Conservation (phyloP, 192 early-diverging fungal genomes). For the Phlyctochytrium arcticum region DNA sequence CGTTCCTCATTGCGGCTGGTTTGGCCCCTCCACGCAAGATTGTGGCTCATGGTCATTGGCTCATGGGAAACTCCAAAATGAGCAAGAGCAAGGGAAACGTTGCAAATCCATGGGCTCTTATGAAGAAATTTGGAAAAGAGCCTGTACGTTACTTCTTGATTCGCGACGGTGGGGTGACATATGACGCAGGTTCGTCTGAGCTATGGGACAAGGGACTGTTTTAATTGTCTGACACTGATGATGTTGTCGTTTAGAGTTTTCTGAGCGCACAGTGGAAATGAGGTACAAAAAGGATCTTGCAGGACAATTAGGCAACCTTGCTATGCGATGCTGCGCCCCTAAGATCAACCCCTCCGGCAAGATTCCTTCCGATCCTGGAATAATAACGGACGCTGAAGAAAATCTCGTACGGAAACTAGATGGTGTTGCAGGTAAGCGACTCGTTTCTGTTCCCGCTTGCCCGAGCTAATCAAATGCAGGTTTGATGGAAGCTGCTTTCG, state of each 20-base stretch:
- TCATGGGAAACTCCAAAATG: conserved; percentile 87
- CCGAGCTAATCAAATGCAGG: background rate
- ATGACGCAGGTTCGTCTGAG: conserved; percentile 61
- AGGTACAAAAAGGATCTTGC: conserved; percentile 77
- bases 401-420: conserved; percentile 11
- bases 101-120: conserved; percentile 71
- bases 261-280: conserved; percentile 55
- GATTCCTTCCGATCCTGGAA: conserved; percentile 31
- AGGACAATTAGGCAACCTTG: conserved; percentile 80
- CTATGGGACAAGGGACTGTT: too few species aligned
- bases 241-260: conserved; percentile 41
- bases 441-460: too few species aligned
- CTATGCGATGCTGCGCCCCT: conserved; percentile 59
- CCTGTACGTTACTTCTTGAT: conserved; percentile 86
- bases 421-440: too few species aligned
- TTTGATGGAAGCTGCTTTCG: background rate
- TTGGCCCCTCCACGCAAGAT: conserved; percentile 75
- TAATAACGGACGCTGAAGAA: conserved; percentile 16
- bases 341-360: conserved; percentile 47
- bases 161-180: conserved; percentile 80
- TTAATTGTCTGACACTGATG: background rate
- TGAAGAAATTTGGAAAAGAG: conserved; percentile 78
- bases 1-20: conserved; percentile 85
- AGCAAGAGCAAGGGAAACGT: conserved; percentile 93
- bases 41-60: conserved; percentile 94